A percentile compares a stretch with the other conserved stretches of the same genome.
phyloP scores from a whole-genome alignment of 345 rosid species.

The Salix suchowensis region DNA sequence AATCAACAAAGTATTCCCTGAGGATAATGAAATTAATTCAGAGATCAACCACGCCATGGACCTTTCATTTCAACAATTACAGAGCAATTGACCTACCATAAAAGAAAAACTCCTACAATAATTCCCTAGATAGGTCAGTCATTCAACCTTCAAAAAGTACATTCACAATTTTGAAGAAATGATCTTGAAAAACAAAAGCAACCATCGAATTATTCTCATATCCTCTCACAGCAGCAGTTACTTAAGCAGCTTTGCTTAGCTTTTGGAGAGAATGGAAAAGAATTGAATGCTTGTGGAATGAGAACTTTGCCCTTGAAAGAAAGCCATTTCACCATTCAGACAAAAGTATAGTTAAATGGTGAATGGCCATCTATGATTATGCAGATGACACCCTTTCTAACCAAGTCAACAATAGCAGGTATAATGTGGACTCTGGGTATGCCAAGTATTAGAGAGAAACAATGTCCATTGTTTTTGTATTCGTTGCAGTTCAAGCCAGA shows the following conservation, averaged over 20 bases:
- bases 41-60: background rate
- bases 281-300: background rate
- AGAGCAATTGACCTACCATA: background rate
- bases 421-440: background rate
- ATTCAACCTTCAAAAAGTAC: background rate
- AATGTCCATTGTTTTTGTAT: background rate
- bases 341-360: background rate
- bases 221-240: background rate
- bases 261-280: background rate
- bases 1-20: conserved; percentile 30
- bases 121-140: background rate
- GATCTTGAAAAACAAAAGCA: background rate
- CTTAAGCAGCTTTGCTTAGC: background rate
- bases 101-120: background rate
- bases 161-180: background rate
- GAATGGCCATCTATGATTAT: background rate
- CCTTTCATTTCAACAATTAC: background rate
- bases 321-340: background rate
- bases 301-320: background rate
- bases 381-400: background rate
- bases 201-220: background rate
- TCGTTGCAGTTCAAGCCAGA: background rate
- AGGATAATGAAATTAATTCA: conserved; percentile 5
- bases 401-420: background rate
- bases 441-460: background rate